phyloP scores from a whole-genome alignment of 2,329 filamentous ascomycete genomes.

The Microcyclospora tardicrescens region DNA sequence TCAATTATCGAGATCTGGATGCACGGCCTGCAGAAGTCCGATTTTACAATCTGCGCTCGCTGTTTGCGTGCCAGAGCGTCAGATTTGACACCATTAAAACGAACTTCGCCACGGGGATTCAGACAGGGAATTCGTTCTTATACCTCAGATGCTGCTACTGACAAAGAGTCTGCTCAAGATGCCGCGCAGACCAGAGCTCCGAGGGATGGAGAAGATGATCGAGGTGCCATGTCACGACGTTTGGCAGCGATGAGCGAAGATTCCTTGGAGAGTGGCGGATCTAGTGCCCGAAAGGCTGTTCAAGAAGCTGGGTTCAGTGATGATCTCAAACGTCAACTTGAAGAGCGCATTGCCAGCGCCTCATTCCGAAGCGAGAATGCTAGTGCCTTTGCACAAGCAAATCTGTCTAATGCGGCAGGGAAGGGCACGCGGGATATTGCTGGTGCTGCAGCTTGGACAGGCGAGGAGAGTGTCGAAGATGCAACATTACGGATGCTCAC shows the following conservation, averaged over 20 bases:
- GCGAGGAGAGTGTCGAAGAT: slow-evolving; percentile 61
- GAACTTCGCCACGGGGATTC: background rate
- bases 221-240: slow-evolving; percentile 45
- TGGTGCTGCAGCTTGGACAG: slow-evolving; percentile 60
- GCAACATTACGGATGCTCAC: slow-evolving; percentile 66
- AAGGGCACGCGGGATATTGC: slow-evolving; percentile 57
- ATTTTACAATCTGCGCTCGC: slow-evolving; percentile 25
- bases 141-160: background rate
- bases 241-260: slow-evolving; percentile 49
- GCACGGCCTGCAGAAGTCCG: slow-evolving; percentile 5
- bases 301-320: slow-evolving; percentile 50
- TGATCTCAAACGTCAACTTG: slow-evolving; percentile 44
- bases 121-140: no score
- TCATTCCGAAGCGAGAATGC: slow-evolving; percentile 42
- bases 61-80: slow-evolving; percentile 24
- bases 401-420: slow-evolving; percentile 49
- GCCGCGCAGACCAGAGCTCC: slow-evolving; percentile 8
- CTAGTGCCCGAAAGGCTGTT: slow-evolving; percentile 43
- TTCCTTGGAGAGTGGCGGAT: slow-evolving; percentile 41
- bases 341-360: slow-evolving; percentile 46
- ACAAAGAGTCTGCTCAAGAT: slow-evolving; percentile 2
- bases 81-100: slow-evolving; percentile 3
- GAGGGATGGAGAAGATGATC: slow-evolving; percentile 10
- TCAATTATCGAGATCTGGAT: slow-evolving; percentile 4
- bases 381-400: slow-evolving; percentile 39